Base-by-base conservation (phyloP, 129 eudicot genomes). In the Escallonia herrerae region DNA sequence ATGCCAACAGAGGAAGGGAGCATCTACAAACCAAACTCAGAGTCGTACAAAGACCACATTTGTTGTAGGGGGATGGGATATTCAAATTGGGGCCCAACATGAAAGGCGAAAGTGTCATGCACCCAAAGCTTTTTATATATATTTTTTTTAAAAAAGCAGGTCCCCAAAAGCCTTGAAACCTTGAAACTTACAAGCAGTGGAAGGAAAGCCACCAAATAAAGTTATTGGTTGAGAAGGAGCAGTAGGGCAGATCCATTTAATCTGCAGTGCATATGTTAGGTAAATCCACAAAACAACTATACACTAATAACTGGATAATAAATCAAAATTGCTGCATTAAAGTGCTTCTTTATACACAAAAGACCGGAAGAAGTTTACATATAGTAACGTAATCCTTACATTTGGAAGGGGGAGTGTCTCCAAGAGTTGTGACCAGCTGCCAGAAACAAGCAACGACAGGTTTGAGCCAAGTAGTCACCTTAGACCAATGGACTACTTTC, bases 161-260 rank as follows among this genome's bases (percentile, higher is more conserved):
- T 12, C 0, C 5, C 14, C 58, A 15, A 60, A 69, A 65, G 42
- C 58, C 67, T 56, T 56, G 45, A 3, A 42, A 72, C 58, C 67
- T 56, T 56, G 45, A 3, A 42, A 72, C 95, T 77, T 85, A 91
- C 97, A 91, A 68, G 96, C 97, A 77, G 83, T 82, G 11, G 97
- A 82, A 43, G 97, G 90, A 73, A 85, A 87, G 70, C 97, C 97
- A 40, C 97, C 96, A 75, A 91, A 91, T 57, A 83, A 70, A 72
- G 90, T 82, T 69, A 91, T 66, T 43, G 97, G 96, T 65, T 71
- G 96, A 64, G 95, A 60, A 61, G 96, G 97, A 74, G 97, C 95
- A 62, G 97, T 84, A 15, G 97, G 97, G 76, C 97, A 91, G 70
- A 91, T 91, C 97, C 97, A 91, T 68, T 91, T 91, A 61, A 91